A percentile compares a stretch with the other conserved stretches of the same genome.
phyloP scores from a whole-genome alignment of 2,329 filamentous ascomycete genomes.

The Aureobasidium melanogenum region DNA sequence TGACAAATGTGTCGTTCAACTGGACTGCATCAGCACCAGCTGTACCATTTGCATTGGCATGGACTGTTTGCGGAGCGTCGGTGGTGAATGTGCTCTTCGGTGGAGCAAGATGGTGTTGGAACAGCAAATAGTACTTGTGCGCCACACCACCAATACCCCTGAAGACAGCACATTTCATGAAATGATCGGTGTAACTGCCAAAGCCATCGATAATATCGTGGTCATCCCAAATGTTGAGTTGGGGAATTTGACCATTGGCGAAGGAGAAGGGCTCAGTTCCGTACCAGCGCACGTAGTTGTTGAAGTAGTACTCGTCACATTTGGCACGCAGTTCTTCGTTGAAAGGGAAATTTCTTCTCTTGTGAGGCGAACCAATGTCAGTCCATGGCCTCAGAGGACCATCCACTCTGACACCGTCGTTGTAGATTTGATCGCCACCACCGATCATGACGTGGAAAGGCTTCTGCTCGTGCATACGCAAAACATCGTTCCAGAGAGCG shows the following conservation, averaged over 20 bases:
- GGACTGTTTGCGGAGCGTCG: slow-evolving; percentile 51
- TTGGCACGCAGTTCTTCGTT: slow-evolving; percentile 52
- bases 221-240: slow-evolving; percentile 59
- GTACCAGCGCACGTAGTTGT: slow-evolving; percentile 60
- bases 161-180: slow-evolving; percentile 58
- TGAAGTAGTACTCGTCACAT: slow-evolving; percentile 54
- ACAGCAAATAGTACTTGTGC: slow-evolving; percentile 51
- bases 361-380: slow-evolving; percentile 50
- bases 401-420: slow-evolving; percentile 70
- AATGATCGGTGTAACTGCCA: slow-evolving; percentile 57
- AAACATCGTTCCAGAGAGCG: slow-evolving; percentile 56
- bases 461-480: slow-evolving; percentile 49
- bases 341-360: slow-evolving; percentile 52
- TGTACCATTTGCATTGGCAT: slow-evolving; percentile 26
- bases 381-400: slow-evolving; percentile 67
- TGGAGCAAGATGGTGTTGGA: slow-evolving; percentile 70
- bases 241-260: slow-evolving; percentile 53
- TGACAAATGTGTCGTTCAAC: slow-evolving; percentile 64
- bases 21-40: slow-evolving; percentile 61
- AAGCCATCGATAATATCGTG: slow-evolving; percentile 60
- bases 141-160: slow-evolving; percentile 54
- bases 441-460: slow-evolving; percentile 69
- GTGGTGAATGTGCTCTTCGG: slow-evolving; percentile 80
- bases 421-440: slow-evolving; percentile 80
- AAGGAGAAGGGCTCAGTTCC: slow-evolving; percentile 54